Evolutionary conservation across 805 yeast genomes (phyloP).

Genomic region (Metschnikowia peoriensis): DNA sequence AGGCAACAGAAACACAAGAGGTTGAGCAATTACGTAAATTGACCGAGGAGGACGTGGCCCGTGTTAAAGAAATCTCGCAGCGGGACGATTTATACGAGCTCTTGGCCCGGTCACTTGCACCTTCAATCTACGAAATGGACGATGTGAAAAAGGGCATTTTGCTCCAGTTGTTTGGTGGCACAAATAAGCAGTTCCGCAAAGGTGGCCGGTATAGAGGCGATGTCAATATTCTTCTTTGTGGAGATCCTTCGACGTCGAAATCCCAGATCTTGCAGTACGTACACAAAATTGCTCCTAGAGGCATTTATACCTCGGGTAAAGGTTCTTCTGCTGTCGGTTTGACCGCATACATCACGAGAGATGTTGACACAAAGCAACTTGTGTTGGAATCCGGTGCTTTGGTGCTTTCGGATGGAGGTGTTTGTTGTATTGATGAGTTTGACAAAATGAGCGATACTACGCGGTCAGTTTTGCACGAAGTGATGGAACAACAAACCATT

Average conservation of each 20-base stretch:
- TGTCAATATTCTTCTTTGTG: slow-evolving; percentile 85
- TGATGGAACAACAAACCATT: slow-evolving; percentile 98
- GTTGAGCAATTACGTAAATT: slow-evolving; percentile 75
- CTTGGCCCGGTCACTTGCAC: slow-evolving; percentile 88
- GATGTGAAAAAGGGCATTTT: slow-evolving; percentile 95
- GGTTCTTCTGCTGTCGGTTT: slow-evolving; percentile 99
- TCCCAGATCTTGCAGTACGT: slow-evolving; percentile 93
- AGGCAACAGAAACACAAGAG: slow-evolving; percentile 61
- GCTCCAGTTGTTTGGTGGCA: slow-evolving; percentile 92
- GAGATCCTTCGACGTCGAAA: slow-evolving; percentile 97
- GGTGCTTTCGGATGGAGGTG: slow-evolving; percentile 95
- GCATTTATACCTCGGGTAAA: slow-evolving; percentile 96
- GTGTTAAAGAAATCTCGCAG: slow-evolving; percentile 57
- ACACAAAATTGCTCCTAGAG: slow-evolving; percentile 96
- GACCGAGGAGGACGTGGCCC: slow-evolving; percentile 64
- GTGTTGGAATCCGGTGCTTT: slow-evolving; percentile 96
- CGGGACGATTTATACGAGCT: slow-evolving; percentile 84
- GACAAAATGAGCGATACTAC: slow-evolving; percentile 97
- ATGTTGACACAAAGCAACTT: slow-evolving; percentile 86
- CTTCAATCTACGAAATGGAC: slow-evolving; percentile 94
- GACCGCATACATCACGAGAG: slow-evolving; percentile 95
- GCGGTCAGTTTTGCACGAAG: slow-evolving; percentile 94
- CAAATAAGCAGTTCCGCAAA: slow-evolving; percentile 81
- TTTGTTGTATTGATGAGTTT: slow-evolving; percentile 97
- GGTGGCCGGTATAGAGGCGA: slow-evolving; percentile 98